Conservation (phyloP, 1,284 basidiomycete genomes). For the Phellinidium pouzarii region DNA sequence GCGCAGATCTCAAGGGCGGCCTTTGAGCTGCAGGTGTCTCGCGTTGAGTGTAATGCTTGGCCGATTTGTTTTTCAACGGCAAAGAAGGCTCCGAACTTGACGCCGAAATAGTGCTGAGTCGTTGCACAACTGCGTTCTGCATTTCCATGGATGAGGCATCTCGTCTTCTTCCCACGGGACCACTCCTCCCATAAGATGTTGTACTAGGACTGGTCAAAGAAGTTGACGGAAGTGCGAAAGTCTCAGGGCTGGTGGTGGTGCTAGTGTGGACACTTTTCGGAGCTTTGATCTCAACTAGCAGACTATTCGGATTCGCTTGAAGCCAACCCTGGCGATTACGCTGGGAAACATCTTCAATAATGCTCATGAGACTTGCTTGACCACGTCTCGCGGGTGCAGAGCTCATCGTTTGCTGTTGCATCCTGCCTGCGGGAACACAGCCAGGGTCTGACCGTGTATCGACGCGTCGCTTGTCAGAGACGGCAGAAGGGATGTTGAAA, state of each 20-base stretch:
- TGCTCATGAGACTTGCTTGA: constrained; percentile 52
- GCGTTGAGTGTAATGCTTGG: not conserved
- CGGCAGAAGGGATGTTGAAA: constrained; percentile 1
- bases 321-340: constrained; percentile 29
- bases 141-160: not conserved
- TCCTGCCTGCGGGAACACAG: not conserved
- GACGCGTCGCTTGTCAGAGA: not conserved
- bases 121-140: not conserved
- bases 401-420: not conserved
- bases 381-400: constrained; percentile 4
- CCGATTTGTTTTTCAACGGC: constrained; percentile 9
- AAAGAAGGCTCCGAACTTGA: constrained; percentile 13
- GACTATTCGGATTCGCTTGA: constrained; percentile 27
- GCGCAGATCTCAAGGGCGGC: constrained; percentile 13
- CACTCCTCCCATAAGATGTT: not conserved
- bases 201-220: not conserved
- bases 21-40: not conserved
- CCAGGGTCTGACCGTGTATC: constrained; percentile 2
- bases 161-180: not conserved
- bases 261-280: constrained; percentile 7
- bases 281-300: constrained; percentile 24
- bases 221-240: not conserved
- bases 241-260: not conserved
- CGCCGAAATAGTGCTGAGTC: constrained; percentile 10
- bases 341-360: constrained; percentile 54